phyloP scores from a whole-genome alignment of 768 basidiomycete species.

The Steccherinum ochraceum region DNA sequence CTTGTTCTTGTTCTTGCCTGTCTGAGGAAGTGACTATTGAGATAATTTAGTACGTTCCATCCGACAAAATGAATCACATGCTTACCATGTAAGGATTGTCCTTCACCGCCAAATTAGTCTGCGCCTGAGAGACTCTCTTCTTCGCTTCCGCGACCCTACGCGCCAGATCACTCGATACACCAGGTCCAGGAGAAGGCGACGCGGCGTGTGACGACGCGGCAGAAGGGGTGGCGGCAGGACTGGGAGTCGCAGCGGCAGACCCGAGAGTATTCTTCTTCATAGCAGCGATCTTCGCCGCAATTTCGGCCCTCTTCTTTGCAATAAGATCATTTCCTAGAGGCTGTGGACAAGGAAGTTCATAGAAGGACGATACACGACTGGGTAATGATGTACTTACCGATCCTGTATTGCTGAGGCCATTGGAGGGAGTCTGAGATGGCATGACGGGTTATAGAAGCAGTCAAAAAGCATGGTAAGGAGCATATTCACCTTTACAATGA shows the following conservation, averaged over 20 bases:
- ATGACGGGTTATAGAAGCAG: slow-evolving; percentile 63
- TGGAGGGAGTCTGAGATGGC: slow-evolving; percentile 41
- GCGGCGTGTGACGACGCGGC: slow-evolving; percentile 16
- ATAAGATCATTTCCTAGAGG: slow-evolving; percentile 59
- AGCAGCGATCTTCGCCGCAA: slow-evolving; percentile 78
- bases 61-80: no score
- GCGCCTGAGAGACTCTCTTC: slow-evolving; percentile 75
- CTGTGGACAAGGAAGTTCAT: slow-evolving; percentile 22
- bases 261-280: slow-evolving; percentile 41
- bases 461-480: slow-evolving; percentile 45
- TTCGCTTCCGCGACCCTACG: slow-evolving; percentile 81
- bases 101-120: slow-evolving; percentile 65
- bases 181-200: slow-evolving; percentile 31
- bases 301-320: slow-evolving; percentile 77
- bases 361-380: slow-evolving; percentile 3
- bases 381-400: slow-evolving; percentile 31
- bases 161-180: slow-evolving; percentile 41
- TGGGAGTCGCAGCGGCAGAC: slow-evolving; percentile 22
- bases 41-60: not conserved
- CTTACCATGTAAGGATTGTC: slow-evolving; percentile 87
- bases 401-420: slow-evolving; percentile 36
- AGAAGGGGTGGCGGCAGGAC: slow-evolving; percentile 16
- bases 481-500: slow-evolving; percentile 66
- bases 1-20: slow-evolving; percentile 44
- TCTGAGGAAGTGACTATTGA: slow-evolving; percentile 45